Base-by-base conservation (phyloP, 768 basidiomycete species). In the Rhodotorula taiwanensis region DNA sequence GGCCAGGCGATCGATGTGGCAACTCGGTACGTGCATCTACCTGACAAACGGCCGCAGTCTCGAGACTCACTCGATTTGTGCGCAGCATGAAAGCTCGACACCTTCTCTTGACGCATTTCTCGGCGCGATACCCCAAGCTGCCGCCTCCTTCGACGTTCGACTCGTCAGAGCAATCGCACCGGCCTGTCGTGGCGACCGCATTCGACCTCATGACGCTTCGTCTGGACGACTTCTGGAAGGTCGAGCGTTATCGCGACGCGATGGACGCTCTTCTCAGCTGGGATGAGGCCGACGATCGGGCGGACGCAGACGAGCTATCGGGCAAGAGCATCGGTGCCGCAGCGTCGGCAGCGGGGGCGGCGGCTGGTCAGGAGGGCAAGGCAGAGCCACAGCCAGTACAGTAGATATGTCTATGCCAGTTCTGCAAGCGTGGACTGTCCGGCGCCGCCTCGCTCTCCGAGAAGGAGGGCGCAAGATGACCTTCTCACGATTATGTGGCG, bases 61-160 rank as follows among this genome's bases (percentile, higher is more conserved):
- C n/a, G n/a, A n/a, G n/a, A n/a, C n/a, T n/a, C n/a, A 31, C 60
- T 23, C 55, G 6, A 47, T 23, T 36, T 49, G 31, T n/a, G n/a
- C n/a, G 43, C 60, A 93, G 90, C 64, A 94, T 94, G 92, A 79
- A 82, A 15, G 91, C 91, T 2, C 78, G 83, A 56, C 84, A 89
- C 66, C 80, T 89, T 45, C 82, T 97, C n/a, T 81, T 98, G 27
- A 98, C 91, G 0, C 93, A 97, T 75, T 97, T 97, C 77, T 95
- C 92, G 15, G 88, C 88, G 44, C 85, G 92, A 33, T 93, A 94
- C 75, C 90, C 93, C 23, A 90, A 88, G 70, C 79, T 93, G 73
- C 89, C 89, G 5, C 83, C 82, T 30, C 77, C 81, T 7, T 75
- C 75, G n/a, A 41, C 66, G 23, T 49, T 65, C 36, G 31, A 67